Evolutionary conservation across 164 flowering plant species (phyloP).

Genomic region (grape (Vitis vinifera)): DNA sequence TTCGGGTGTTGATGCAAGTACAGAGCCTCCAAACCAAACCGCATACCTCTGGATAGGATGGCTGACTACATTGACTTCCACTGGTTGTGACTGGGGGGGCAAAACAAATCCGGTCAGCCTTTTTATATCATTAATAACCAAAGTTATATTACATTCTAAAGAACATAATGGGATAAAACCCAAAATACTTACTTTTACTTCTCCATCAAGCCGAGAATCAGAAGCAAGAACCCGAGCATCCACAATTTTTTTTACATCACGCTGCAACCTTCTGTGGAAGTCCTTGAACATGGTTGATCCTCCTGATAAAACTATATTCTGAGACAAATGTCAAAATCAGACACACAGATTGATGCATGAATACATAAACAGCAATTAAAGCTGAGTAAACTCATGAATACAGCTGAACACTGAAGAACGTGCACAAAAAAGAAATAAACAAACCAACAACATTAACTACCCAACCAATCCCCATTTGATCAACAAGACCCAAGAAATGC

Average conservation of each 20-base stretch:
- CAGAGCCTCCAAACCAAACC: conserved; percentile 99
- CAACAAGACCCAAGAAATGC: too few relatives aligned
- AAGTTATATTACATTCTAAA: neutral
- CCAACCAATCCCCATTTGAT: too few relatives aligned
- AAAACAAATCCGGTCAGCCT: neutral
- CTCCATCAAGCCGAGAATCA: conserved; percentile 74
- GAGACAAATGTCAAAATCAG: conserved; percentile 13
- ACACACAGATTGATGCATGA: neutral
- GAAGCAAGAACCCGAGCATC: conserved; percentile 82
- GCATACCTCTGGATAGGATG: conserved; percentile 98
- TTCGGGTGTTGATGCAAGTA: conserved; percentile 98
- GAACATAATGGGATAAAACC: neutral
- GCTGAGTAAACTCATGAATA: too few relatives aligned
- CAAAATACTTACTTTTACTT: conserved; percentile 58
- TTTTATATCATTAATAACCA: neutral
- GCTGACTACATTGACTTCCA: conserved; percentile 98
- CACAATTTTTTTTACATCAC: conserved; percentile 94
- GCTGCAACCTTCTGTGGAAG: conserved; percentile 87
- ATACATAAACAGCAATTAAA: too few relatives aligned
- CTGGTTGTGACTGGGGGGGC: conserved; percentile 71
- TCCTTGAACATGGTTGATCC: conserved; percentile 99
- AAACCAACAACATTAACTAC: too few relatives aligned
- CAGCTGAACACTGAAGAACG: too few relatives aligned
- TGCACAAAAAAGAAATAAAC: too few relatives aligned
- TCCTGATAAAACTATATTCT: conserved; percentile 97